Base-by-base conservation (phyloP, 768 basidiomycete genomes). In the Goffeauzyma gilvescens region DNA sequence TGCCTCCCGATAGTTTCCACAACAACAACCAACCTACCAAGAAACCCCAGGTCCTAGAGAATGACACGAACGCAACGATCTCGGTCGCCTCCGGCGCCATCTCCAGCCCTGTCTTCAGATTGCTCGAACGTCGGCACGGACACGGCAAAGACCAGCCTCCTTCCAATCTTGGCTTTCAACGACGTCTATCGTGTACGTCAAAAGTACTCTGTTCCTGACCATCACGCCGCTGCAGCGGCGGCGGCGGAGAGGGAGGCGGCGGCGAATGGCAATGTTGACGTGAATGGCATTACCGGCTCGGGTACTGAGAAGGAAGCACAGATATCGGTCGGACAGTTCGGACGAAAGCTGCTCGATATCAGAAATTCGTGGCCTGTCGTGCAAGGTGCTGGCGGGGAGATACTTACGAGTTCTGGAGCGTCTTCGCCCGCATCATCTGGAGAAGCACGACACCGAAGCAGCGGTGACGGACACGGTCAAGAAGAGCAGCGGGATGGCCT, bases 311-410 rank as follows among this genome's bases (percentile, higher is more conserved):
- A 26, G 25, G 33, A 51, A 22, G 74, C 74, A 34, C 79, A 76
- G n/a, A 79, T 89, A 53, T 79, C 82, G 59, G 82, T 84, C 20
- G 76, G 80, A 9, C 83, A 87, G 59, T 89, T 86, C 61, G 74
- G 74, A n/a, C 72, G 75, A 8, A 67, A 80, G 26, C 63, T 87
- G 20, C 68, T 79, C 41, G 68, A 71, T 45, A 65, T 82, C 22
- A 71, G 81, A 38, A 63, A 67, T 38, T 59, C 62, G 28, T 84
- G 81, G 81, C n/a, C n/a, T n/a, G n/a, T 50, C 63, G 4, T 51
- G 65, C 26, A 52, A 67, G 44, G 20, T 41, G 5, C 28, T 10
- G 15, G 12, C 24, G 33, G 25, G 15, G 33, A 36, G 10, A 10
- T 3, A 10, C n/a, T n/a, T n/a, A n/a, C n/a, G n/a, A n/a, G n/a